A percentile compares a stretch with the other conserved stretches of the same genome.
Conservation (phyloP, 23 red algal genomes). For the Cyanidiococcus yangmingshanensis region DNA sequence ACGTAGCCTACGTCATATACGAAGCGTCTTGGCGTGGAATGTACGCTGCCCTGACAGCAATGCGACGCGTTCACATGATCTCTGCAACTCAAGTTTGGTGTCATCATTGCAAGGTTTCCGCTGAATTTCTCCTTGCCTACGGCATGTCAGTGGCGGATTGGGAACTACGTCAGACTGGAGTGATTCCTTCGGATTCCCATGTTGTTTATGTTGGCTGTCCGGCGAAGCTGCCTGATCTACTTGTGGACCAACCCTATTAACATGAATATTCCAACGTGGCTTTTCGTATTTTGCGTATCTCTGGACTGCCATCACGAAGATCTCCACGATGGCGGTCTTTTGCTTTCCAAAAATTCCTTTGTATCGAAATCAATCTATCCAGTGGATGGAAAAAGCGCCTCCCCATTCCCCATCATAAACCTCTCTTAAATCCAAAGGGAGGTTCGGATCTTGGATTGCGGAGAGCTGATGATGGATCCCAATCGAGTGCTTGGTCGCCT, state of each 20-base stretch:
- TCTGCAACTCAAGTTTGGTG: background rate
- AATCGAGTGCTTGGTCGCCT: too few relatives aligned
- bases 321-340: too few relatives aligned
- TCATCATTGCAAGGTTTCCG: constrained; percentile 11
- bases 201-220: background rate
- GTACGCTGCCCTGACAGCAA: background rate
- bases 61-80: background rate
- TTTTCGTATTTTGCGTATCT: too few relatives aligned
- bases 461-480: too few relatives aligned
- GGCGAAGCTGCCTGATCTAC: background rate
- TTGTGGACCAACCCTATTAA: background rate
- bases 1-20: constrained; percentile 4
- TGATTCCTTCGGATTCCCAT: background rate
- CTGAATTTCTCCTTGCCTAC: background rate
- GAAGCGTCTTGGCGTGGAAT: background rate
- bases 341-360: too few relatives aligned
- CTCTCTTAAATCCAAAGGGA: too few relatives aligned
- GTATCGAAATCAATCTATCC: too few relatives aligned
- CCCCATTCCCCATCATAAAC: too few relatives aligned
- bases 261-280: too few relatives aligned
- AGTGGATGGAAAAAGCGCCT: too few relatives aligned
- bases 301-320: too few relatives aligned
- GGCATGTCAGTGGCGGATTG: background rate
- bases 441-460: too few relatives aligned
- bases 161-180: background rate